Conservation (phyloP, 768 basidiomycete species). For the Suillus brevipes region DNA sequence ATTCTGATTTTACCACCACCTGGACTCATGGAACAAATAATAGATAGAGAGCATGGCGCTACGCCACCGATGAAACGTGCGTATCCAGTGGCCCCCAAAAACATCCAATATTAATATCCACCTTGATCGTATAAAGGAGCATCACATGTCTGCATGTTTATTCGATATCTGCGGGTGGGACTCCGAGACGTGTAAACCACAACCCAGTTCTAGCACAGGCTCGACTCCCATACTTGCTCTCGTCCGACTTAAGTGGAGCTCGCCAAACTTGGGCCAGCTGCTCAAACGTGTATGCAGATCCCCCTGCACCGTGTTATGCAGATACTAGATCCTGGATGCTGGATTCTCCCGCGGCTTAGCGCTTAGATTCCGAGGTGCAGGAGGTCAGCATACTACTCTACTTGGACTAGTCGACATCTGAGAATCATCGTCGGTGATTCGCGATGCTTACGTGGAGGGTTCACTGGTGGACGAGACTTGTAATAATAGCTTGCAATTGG, state of each 20-base stretch:
- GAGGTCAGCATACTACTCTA: background rate
- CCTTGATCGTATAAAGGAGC: too few species aligned
- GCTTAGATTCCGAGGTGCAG: background rate
- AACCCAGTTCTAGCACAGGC: background rate
- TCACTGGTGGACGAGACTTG: background rate
- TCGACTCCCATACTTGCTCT: background rate
- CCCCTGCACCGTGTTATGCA: background rate
- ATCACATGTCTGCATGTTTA: too few species aligned
- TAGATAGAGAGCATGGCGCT: too few species aligned
- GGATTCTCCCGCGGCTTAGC: background rate
- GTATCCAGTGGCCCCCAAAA: too few species aligned
- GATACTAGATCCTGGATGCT: background rate
- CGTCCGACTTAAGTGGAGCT: background rate
- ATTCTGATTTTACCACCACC: too few species aligned
- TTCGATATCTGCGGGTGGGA: background rate
- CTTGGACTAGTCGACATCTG: background rate
- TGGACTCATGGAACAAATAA: too few species aligned
- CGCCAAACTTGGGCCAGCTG: background rate
- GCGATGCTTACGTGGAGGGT: background rate
- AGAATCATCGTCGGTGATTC: background rate
- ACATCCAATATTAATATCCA: too few species aligned
- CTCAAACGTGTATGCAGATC: background rate
- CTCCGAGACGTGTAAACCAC: background rate
- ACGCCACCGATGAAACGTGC: too few species aligned
- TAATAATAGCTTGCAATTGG: background rate